A percentile compares a stretch with the other conserved stretches of the same genome.
Conservation (phyloP, 148 eudicot genomes). For the Vaccinium vitisidaea region DNA sequence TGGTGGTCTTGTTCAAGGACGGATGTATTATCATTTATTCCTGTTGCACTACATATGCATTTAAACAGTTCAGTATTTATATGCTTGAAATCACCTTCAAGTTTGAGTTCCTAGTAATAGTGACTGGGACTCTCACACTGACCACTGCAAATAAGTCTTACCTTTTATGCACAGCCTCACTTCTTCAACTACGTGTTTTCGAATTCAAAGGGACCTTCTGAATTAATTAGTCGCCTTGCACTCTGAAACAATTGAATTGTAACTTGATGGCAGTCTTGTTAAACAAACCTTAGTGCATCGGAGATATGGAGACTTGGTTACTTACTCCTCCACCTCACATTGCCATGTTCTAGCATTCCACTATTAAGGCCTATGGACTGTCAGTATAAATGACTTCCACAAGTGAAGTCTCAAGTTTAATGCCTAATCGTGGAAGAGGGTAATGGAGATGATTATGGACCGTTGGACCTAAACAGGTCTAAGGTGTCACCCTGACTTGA, state of each 20-base stretch:
- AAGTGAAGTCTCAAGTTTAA: neutral
- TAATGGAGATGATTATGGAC: neutral
- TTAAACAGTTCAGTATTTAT: neutral
- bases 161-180: neutral
- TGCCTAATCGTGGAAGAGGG: neutral
- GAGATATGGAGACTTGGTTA: neutral
- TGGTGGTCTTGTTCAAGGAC: neutral
- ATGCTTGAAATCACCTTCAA: neutral
- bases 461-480: constrained; percentile 1
- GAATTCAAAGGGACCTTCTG: neutral
- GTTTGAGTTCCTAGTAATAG: neutral
- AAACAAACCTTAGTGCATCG: neutral
- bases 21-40: neutral
- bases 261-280: neutral
- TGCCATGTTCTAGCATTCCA: neutral
- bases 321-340: neutral
- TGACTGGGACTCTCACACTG: neutral
- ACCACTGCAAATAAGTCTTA: neutral
- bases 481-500: neutral
- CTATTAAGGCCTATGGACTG: neutral
- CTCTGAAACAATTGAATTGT: neutral
- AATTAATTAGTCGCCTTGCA: too few species aligned
- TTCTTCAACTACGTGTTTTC: neutral
- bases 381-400: neutral
- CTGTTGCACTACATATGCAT: neutral